Conservation (phyloP, 352 stramenopile species). For the Globisporangium sylvaticum region DNA sequence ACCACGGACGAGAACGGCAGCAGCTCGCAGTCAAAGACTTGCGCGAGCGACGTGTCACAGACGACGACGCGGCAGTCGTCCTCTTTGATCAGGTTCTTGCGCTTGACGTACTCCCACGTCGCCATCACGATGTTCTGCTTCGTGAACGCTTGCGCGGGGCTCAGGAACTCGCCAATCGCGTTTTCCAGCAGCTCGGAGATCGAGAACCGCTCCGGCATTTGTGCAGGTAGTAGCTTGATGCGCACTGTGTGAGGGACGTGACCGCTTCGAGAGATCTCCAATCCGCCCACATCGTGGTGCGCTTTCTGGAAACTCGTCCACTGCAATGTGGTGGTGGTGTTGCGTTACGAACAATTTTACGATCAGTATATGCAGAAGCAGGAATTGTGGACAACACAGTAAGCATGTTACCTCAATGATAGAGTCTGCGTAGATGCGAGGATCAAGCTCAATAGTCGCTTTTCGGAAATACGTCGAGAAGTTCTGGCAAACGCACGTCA, state of each 20-base stretch:
- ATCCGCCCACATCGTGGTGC: constrained; percentile 50
- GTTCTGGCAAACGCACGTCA: constrained; percentile 31
- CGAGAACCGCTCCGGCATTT: constrained; percentile 52
- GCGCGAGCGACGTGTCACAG: constrained; percentile 46
- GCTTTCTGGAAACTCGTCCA: constrained; percentile 80
- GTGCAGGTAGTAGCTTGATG: constrained; percentile 59
- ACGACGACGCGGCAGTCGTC: constrained; percentile 72
- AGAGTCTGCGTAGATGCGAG: constrained; percentile 61
- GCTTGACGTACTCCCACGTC: constrained; percentile 78
- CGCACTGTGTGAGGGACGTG: constrained; percentile 53
- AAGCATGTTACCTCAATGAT: constrained; percentile 45
- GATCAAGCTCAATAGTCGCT: constrained; percentile 64
- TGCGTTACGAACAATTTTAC: background rate
- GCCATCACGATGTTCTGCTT: constrained; percentile 76
- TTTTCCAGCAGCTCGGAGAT: constrained; percentile 43
- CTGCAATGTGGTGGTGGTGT: constrained; percentile 16
- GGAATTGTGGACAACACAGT: background rate
- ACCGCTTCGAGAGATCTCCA: constrained; percentile 52
- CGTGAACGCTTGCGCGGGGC: constrained; percentile 41
- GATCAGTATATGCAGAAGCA: background rate
- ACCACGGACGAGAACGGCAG: constrained; percentile 70
- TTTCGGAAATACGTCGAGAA: constrained; percentile 80
- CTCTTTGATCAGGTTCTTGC: constrained; percentile 71
- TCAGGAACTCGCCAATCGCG: constrained; percentile 39
- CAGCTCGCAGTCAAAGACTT: constrained; percentile 63